A percentile compares a stretch with the other conserved stretches of the same genome.
Evolutionary conservation across 2,329 filamentous ascomycete genomes (phyloP).

Genomic region (Fusarium poae): DNA sequence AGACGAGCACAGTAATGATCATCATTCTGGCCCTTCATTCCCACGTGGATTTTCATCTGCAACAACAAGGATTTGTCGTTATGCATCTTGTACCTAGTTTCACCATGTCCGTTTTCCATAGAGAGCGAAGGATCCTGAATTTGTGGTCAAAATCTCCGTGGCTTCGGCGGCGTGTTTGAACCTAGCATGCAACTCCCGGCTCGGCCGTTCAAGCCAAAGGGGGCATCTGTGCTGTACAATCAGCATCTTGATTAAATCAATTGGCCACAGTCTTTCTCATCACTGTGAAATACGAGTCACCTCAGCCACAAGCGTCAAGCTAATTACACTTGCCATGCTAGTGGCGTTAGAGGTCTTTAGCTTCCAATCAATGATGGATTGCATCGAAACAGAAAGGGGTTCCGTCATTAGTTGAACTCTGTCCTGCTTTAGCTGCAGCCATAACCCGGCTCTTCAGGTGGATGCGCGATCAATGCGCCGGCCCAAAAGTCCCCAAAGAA

Average conservation of each 20-base stretch:
- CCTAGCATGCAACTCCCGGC: slow-evolving; percentile 11
- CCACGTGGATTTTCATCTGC: slow-evolving; percentile 1
- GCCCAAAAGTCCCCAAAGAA: background rate
- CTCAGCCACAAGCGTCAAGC: slow-evolving; percentile 1
- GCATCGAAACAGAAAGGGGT: slow-evolving; percentile 16
- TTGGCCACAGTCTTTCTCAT: background rate
- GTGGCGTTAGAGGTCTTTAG: background rate
- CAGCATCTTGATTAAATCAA: background rate
- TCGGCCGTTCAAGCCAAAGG: background rate
- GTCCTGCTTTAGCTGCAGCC: background rate
- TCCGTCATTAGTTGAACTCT: slow-evolving; percentile 1
- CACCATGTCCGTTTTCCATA: background rate
- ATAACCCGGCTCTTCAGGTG: background rate
- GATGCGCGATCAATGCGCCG: slow-evolving; percentile 19
- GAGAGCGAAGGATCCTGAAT: background rate
- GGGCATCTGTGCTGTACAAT: background rate
- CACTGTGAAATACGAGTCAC: background rate
- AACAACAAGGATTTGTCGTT: background rate
- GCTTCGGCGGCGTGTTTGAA: slow-evolving; percentile 11
- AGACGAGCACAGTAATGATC: background rate
- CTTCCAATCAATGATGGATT: background rate
- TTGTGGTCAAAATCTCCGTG: background rate
- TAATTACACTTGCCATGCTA: background rate
- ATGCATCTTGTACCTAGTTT: slow-evolving; percentile 12
- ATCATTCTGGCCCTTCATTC: background rate